Percentiles rank a stretch among this genome's conserved stretches.
phyloP scores from a whole-genome alignment of 108 stramenopile genomes.

The Chaetoceros muelleri region DNA sequence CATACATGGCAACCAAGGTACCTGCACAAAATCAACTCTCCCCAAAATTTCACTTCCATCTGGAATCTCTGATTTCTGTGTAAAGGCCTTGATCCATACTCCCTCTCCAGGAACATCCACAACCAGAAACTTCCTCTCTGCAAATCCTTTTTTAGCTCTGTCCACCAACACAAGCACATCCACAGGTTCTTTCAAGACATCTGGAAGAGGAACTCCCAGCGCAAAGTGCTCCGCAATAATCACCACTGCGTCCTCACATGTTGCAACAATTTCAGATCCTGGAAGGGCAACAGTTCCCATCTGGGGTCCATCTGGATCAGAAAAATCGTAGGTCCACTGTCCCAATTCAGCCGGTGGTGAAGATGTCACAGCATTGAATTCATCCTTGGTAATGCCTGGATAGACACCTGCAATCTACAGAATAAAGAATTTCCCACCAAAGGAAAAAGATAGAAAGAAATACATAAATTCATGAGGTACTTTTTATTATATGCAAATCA shows the following conservation, averaged over 20 bases:
- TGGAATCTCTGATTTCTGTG: conserved; percentile 41
- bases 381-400: conserved; percentile 59
- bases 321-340: conserved; percentile 83
- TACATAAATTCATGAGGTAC: not conserved
- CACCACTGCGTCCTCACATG: conserved; percentile 64
- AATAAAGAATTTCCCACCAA: not conserved
- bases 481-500: no score
- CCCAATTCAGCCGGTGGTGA: conserved; percentile 55
- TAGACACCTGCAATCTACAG: conserved; percentile 76
- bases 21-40: conserved; percentile 63
- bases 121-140: conserved; percentile 72
- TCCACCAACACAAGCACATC: conserved; percentile 73
- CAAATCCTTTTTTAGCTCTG: conserved; percentile 41
- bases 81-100: conserved; percentile 56
- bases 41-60: conserved; percentile 52
- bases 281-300: conserved; percentile 77
- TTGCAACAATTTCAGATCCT: conserved; percentile 43
- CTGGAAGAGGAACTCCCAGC: conserved; percentile 48
- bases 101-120: conserved; percentile 35
- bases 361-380: conserved; percentile 51
- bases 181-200: conserved; percentile 47
- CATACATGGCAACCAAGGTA: conserved; percentile 85
- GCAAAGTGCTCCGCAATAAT: conserved; percentile 70
- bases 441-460: not conserved
- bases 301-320: conserved; percentile 85